These are phyloP conservation scores for Omphalotus olearius DNA, from an alignment of 1,284 basidiomycete genomes.

Conservation along the genomic window DNA sequence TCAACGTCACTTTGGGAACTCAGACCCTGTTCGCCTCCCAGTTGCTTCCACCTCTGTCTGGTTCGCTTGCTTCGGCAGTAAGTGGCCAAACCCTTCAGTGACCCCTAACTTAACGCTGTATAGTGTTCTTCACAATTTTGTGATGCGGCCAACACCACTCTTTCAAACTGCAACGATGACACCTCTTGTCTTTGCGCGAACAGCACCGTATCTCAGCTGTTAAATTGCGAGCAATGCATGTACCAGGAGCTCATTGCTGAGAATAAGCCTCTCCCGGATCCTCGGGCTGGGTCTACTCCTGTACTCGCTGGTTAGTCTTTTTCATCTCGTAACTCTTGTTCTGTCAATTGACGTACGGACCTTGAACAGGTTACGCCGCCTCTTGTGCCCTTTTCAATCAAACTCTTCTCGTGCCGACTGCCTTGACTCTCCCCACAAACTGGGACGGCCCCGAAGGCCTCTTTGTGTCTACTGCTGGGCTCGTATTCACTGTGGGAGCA, in stretches of 20 bases:
- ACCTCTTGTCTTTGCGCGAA: constrained; percentile 49
- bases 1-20: constrained; percentile 45
- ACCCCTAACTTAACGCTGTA: no score
- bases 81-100: not conserved
- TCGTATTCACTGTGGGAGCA: constrained; percentile 42
- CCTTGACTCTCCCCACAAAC: constrained; percentile 39
- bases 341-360: not conserved
- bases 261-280: constrained; percentile 45
- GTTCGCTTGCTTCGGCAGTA: not conserved
- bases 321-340: not conserved
- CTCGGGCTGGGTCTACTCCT: constrained; percentile 49
- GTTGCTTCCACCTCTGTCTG: constrained; percentile 30
- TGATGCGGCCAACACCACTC: constrained; percentile 27
- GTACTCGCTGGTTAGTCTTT: constrained; percentile 43
- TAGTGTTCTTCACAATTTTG: constrained; percentile 26
- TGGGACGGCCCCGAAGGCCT: constrained; percentile 60
- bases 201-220: constrained; percentile 35
- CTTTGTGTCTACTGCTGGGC: constrained; percentile 35
- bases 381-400: constrained; percentile 36
- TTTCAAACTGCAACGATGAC: constrained; percentile 37
- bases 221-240: constrained; percentile 60
- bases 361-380: constrained; percentile 41
- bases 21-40: constrained; percentile 37
- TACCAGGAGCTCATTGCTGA: constrained; percentile 46
- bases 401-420: constrained; percentile 31